Evolutionary conservation across 352 stramenopile species (phyloP), one percentile per base, ranked within the genome.

Genomic region (Globisporangium canariense): DNA sequence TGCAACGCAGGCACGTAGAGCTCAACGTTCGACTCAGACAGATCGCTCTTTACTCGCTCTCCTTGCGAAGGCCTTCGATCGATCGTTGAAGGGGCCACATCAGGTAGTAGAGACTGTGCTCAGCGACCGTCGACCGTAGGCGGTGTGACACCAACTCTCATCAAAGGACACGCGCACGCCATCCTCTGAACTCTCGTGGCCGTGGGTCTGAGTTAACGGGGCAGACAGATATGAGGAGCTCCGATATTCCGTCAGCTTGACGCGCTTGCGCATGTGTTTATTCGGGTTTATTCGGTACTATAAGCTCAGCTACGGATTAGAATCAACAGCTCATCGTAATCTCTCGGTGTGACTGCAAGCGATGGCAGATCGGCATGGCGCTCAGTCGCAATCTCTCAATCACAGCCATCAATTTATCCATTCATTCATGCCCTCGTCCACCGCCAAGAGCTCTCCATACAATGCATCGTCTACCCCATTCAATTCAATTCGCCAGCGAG

Each of bases 401-500:
- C 13, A n/a, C 14, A n/a, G 40, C 40, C 14, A 46, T 46, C 40
- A 9, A 41, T 41, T 11, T 14, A n/a, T 46, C 38, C 50, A 56
- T 16, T 25, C 51, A 3, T 10, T 28, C 28, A 16, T 22, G 25
- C 25, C 30, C 22, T 60, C 54, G 41, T 52, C 18, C 38, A 60
- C 55, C 50, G 7, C 10, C 40, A 36, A 8, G 32, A 57, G 28
- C 14, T 30, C 20, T 38, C 16, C 16, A 47, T 45, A 18, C 14
- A 41, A 9, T 56, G 8, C 0, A 61, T 66, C 49, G 49, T 13
- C 49, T 38, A 13, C 34, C 22, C 9, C 13, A 20, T 5, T 36
- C 7, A 5, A 1, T 36, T 56, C 16, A 82, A 18, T 73, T 66
- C 2, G 74, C 66, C 16, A 88, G 70, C 16, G 81, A 84, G 59